Evolutionary conservation across 2,329 filamentous ascomycete genomes (phyloP), one percentile per base, ranked within the genome.

Genomic region (Ilyonectria mors-panacis): DNA sequence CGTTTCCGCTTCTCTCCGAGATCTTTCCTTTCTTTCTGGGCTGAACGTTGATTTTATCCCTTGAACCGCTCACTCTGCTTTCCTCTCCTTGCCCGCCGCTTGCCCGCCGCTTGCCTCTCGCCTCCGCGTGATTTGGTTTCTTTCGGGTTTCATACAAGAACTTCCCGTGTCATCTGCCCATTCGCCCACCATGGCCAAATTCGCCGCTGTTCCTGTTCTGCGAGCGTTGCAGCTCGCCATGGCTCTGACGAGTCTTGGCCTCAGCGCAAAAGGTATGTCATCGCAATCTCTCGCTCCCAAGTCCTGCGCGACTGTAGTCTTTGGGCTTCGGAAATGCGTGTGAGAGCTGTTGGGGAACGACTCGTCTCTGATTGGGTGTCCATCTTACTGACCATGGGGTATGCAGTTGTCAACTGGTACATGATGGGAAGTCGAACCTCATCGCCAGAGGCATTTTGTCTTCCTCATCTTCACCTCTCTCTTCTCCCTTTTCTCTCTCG

Each of bases 361-460:
- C 13, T 42, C 10, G 12, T 35, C 12, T n/a, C 30, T 33, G 19
- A 21, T 35, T 33, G 30, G 50, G 10, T 33, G 30, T 53, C 35
- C 19, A 53, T 2, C n/a, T 23, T 58, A 53, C 56, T 59, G 37
- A 57, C 28, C 26, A 3, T 48, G 44, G 6, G 21, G 28, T 37
- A 12, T 37, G 15, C 62, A 91, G 89, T 91, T 63, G 82, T 86
- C 70, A 83, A 90, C 78, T 91, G 87, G 86, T 90, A 89, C 77
- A 83, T 86, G 76, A 81, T 79, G 66, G 81, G 88, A 73, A 91
- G 87, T 74, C 81, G 85, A 70, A 84, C 84, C 4, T 72, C 83
- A 19, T 84, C 88, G n/a, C 89, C 89, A 0, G 80, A 83, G 4
- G 84, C 88, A 68, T 79, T 91, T 91, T 78, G 87, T 85, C 81